Evolutionary conservation across 768 basidiomycete genomes (phyloP).

Genomic region (Leucocoprinus birnbaumii): DNA sequence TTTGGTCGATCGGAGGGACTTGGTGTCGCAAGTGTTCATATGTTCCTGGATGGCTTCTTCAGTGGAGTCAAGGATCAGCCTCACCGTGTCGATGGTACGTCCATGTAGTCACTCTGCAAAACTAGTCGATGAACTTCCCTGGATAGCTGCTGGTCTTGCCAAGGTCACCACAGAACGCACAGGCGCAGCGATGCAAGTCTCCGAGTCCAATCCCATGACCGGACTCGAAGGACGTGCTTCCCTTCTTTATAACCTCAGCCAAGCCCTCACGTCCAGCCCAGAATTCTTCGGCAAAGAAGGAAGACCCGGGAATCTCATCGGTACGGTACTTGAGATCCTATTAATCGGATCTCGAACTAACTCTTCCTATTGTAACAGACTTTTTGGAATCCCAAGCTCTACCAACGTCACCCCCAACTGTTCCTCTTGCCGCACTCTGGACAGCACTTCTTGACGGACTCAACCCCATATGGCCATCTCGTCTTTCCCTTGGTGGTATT

Average conservation of each 20-base stretch:
- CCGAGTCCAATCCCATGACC: conserved; percentile 76
- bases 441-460: conserved; percentile 77
- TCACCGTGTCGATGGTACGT: conserved; percentile 74
- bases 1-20: conserved; percentile 79
- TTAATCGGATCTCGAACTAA: neutral
- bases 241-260: conserved; percentile 69
- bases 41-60: conserved; percentile 86
- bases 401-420: conserved; percentile 32
- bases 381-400: conserved; percentile 62
- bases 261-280: conserved; percentile 63
- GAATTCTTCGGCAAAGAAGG: conserved; percentile 72
- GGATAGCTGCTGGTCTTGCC: conserved; percentile 66
- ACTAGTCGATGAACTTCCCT: neutral
- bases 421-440: conserved; percentile 83
- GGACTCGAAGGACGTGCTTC: conserved; percentile 85
- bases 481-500: conserved; percentile 62
- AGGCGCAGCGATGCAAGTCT: conserved; percentile 77
- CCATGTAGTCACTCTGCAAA: neutral
- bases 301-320: conserved; percentile 80
- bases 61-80: conserved; percentile 61
- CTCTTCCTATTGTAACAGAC: conserved; percentile 37
- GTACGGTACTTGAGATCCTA: conserved; percentile 32
- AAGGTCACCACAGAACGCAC: conserved; percentile 58
- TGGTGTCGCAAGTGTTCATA: conserved; percentile 85
- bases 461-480: conserved; percentile 86